Conservation (phyloP, 257 asterid species). For the Henckelia pumila region DNA sequence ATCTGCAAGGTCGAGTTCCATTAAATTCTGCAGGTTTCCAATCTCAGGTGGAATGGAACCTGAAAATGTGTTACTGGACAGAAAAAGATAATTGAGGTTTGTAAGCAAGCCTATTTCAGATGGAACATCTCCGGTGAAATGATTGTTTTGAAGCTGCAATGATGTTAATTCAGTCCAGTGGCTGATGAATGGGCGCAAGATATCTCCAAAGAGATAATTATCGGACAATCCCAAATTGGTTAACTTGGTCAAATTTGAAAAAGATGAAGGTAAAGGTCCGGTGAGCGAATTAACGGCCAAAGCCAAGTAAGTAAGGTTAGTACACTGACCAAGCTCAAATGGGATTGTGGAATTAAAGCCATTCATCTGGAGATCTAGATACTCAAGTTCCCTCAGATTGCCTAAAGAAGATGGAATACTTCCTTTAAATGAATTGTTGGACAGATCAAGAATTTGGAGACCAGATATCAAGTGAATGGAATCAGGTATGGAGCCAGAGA, state of each 20-base stretch:
- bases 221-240: conserved; percentile 55
- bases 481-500: conserved; percentile 54
- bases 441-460: conserved; percentile 43
- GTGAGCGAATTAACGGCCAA: conserved; percentile 43
- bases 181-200: conserved; percentile 37
- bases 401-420: conserved; percentile 44
- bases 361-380: conserved; percentile 34
- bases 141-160: conserved; percentile 59
- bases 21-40: conserved; percentile 41
- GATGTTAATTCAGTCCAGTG: conserved; percentile 60
- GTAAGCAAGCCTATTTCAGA: conserved; percentile 52
- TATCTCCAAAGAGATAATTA: conserved; percentile 55
- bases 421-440: conserved; percentile 56
- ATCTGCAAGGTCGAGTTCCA: conserved; percentile 30
- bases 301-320: conserved; percentile 38
- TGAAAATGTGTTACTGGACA: conserved; percentile 48
- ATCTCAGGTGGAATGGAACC: conserved; percentile 58
- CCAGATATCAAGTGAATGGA: conserved; percentile 33
- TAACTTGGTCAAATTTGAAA: conserved; percentile 56
- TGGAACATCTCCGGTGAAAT: conserved; percentile 55
- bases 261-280: conserved; percentile 64
- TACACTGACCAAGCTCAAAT: conserved; percentile 47
- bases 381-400: conserved; percentile 32
- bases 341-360: conserved; percentile 43
- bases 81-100: conserved; percentile 37